Base-by-base conservation (phyloP, 108 stramenopile genomes). In the Chaetoceros tenuissimus region DNA sequence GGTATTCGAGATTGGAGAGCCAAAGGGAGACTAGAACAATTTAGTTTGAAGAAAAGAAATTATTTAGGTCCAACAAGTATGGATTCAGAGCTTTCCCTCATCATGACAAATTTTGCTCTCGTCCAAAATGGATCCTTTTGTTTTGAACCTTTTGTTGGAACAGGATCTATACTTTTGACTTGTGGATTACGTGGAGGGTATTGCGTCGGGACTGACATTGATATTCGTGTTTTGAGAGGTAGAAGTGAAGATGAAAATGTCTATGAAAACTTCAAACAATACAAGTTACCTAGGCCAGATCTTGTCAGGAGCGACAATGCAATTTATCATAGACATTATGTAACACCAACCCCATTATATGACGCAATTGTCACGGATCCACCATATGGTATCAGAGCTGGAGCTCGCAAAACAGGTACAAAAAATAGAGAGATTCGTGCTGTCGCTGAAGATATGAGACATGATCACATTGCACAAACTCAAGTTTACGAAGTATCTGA, bases 31-130 rank as follows among this genome's bases (percentile, higher is more conserved):
- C 28, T 96, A 10, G 77, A 85, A 27, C 73, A 85, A 47, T 95
- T 83, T 65, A 84, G 78, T 53, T 66, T 99, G 34, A 97, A 95
- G 64, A 88, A 89, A 56, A 78, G 98, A 48, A 29, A 62, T 3
- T 99, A 95, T 66, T 75, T 99, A 0, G 98, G 98, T 0, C 98
- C 98, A 3, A 99, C 98, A 1, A 88, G 87, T n/a, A 89, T 99
- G 94, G 98, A 99, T 66, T 77, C 92, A 24, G 95, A 96, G 48
- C 77, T 99, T 3, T 72, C 82, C 48, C 78, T 97, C 27, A 75
- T 99, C 56, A 96, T 99, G 96, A 85, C 94, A n/a, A 96, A 86
- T 63, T 65, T 87, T 13, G 98, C 78, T 16, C 59, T 75, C 67
- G 77, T 87, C 22, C 53, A 63, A 46, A 62, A 63, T 31, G 67